These are phyloP conservation scores for Ensete glaucum DNA, from an alignment of 176 grass and related monocot genomes.

Conservation along the genomic window DNA sequence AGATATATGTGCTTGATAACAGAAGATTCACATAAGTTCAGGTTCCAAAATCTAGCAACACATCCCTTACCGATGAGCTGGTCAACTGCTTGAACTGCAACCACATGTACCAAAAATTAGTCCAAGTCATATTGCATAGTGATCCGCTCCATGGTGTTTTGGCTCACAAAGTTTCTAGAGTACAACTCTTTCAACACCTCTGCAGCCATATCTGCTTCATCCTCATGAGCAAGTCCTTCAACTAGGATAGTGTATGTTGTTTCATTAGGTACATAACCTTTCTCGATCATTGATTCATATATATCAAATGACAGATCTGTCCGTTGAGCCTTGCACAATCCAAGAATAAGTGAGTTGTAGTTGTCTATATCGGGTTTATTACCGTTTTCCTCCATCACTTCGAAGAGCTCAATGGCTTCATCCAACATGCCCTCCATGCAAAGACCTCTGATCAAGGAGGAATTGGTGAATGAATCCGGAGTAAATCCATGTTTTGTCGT, in stretches of 20 bases:
- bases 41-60: neutral
- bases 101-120: neutral
- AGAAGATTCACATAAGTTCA: too few relatives aligned
- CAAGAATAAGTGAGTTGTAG: constrained; percentile 28
- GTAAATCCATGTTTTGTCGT: constrained; percentile 26
- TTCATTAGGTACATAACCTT: constrained; percentile 26
- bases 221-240: constrained; percentile 30
- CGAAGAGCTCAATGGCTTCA: constrained; percentile 20
- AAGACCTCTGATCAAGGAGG: constrained; percentile 26
- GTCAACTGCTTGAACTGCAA: neutral
- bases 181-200: constrained; percentile 26
- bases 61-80: neutral
- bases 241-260: constrained; percentile 24
- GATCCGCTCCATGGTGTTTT: constrained; percentile 21
- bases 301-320: constrained; percentile 22
- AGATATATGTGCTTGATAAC: neutral
- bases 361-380: constrained; percentile 23
- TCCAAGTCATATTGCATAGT: constrained; percentile 29
- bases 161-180: constrained; percentile 16
- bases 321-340: constrained; percentile 26
- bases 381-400: constrained; percentile 25
- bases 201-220: constrained; percentile 23
- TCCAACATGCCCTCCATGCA: constrained; percentile 28
- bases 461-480: constrained; percentile 24
- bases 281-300: constrained; percentile 25